A percentile compares a stretch with the other conserved stretches of the same genome.
Evolutionary conservation across 495 filamentous ascomycete species (phyloP).

Genomic region (Platismatia glauca): DNA sequence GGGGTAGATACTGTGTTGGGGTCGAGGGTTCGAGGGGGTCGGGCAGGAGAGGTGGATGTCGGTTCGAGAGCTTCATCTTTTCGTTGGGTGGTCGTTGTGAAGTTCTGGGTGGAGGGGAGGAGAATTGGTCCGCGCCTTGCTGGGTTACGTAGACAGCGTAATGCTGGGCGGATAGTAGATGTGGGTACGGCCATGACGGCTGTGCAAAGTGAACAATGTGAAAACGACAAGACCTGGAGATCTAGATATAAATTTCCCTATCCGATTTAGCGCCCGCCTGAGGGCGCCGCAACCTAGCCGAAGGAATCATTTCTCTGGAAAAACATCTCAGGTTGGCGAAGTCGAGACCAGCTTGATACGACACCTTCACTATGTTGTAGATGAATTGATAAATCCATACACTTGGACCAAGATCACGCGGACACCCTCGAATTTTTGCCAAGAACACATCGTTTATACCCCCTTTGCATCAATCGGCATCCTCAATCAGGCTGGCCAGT

Average conservation of each 20-base stretch:
- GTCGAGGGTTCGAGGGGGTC: slow-evolving; percentile 25
- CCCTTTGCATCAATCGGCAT: not conserved
- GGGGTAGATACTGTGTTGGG: slow-evolving; percentile 43
- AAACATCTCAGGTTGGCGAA: no score
- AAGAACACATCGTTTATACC: not conserved
- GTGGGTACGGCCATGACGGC: slow-evolving; percentile 3
- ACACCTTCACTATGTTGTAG: no score
- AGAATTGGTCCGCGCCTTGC: not conserved
- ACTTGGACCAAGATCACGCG: no score
- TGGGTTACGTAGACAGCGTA: slow-evolving; percentile 6
- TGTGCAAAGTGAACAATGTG: not conserved
- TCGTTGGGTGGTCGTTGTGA: slow-evolving; percentile 5
- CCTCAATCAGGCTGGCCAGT: not conserved
- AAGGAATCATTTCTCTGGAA: no score
- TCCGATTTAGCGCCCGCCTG: no score
- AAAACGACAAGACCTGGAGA: no score
- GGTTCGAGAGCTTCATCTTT: slow-evolving; percentile 19
- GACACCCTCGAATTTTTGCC: not conserved
- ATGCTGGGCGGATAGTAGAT: slow-evolving; percentile 10
- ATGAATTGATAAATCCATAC: no score
- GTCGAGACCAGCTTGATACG: no score
- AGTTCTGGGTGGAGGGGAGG: not conserved
- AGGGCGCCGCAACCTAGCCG: no score
- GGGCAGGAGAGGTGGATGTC: slow-evolving; percentile 4
- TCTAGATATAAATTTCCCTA: no score